Evolutionary conservation across 169 alveolate genomes (phyloP).

Genomic region (Eimeria acervulina): DNA sequence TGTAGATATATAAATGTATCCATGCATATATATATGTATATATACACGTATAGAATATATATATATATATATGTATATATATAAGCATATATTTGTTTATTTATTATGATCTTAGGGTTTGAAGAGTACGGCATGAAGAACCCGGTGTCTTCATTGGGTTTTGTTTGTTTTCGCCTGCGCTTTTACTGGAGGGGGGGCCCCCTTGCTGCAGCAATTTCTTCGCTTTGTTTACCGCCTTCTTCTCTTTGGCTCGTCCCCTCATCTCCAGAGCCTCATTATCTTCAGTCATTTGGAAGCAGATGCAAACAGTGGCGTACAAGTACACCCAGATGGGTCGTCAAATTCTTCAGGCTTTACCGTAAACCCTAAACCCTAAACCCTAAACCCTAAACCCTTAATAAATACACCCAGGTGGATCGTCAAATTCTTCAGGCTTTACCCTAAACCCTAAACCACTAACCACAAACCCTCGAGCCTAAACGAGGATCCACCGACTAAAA

Average conservation of each 20-base stretch:
- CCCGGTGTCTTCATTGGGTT: constrained; percentile 77
- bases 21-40: background rate
- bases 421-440: background rate
- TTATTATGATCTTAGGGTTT: constrained; percentile 39
- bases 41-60: too few relatives aligned
- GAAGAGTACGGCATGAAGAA: constrained; percentile 84
- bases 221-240: constrained; percentile 64
- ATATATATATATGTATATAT: too few relatives aligned
- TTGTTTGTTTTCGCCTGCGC: constrained; percentile 19
- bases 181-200: constrained; percentile 77
- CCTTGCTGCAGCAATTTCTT: constrained; percentile 3
- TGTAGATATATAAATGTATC: too few relatives aligned
- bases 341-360: background rate
- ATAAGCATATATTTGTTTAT: too few relatives aligned
- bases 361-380: background rate
- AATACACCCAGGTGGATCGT: constrained; percentile 73
- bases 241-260: constrained; percentile 75
- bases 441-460: background rate
- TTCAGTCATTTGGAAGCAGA: constrained; percentile 55
- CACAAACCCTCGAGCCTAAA: background rate
- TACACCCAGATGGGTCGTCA: constrained; percentile 75
- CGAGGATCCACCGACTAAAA: background rate
- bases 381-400: background rate
- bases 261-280: constrained; percentile 79
- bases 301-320: background rate